Evolutionary conservation across 345 rosid genomes (phyloP).

Genomic region (Diplotaxis tenuifolia): DNA sequence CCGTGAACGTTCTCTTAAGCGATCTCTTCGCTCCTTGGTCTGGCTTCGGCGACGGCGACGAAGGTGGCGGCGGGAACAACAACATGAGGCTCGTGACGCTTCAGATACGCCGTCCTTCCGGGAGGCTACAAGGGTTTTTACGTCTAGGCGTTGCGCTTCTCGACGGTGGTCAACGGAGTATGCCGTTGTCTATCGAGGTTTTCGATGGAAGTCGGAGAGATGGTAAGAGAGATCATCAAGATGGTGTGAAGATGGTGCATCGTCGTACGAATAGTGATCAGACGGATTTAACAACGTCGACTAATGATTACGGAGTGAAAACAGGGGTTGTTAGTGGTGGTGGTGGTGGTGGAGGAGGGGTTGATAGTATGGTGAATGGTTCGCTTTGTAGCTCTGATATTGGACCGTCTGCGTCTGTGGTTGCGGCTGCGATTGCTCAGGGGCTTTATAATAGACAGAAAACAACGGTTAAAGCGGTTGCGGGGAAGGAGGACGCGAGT

Average conservation of each 20-base stretch:
- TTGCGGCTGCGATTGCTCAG: conserved; percentile 89
- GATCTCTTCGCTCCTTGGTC: conserved; percentile 48
- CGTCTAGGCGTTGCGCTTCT: conserved; percentile 69
- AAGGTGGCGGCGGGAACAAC: conserved; percentile 27
- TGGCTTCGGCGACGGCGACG: conserved; percentile 23
- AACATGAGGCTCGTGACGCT: conserved; percentile 47
- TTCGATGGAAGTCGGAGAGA: conserved; percentile 32
- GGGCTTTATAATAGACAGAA: conserved; percentile 60
- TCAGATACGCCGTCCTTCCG: conserved; percentile 74
- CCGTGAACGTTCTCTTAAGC: conserved; percentile 57
- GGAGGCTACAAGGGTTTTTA: conserved; percentile 86
- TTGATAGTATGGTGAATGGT: conserved; percentile 59
- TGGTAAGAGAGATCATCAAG: neutral
- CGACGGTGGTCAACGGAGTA: conserved; percentile 67
- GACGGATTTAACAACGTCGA: conserved; percentile 47
- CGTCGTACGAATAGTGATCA: conserved; percentile 67
- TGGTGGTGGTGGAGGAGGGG: neutral
- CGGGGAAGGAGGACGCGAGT: conserved; percentile 38
- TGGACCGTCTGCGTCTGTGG: conserved; percentile 94
- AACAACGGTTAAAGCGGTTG: conserved; percentile 26
- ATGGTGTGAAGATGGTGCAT: conserved; percentile 27
- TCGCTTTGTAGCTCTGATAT: conserved; percentile 59
- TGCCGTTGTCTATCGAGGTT: conserved; percentile 60
- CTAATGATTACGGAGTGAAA: conserved; percentile 35
- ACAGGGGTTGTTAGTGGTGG: conserved; percentile 35